Evolutionary conservation across 805 yeast species (phyloP).

Genomic region (Danielozyma ontarioensis): DNA sequence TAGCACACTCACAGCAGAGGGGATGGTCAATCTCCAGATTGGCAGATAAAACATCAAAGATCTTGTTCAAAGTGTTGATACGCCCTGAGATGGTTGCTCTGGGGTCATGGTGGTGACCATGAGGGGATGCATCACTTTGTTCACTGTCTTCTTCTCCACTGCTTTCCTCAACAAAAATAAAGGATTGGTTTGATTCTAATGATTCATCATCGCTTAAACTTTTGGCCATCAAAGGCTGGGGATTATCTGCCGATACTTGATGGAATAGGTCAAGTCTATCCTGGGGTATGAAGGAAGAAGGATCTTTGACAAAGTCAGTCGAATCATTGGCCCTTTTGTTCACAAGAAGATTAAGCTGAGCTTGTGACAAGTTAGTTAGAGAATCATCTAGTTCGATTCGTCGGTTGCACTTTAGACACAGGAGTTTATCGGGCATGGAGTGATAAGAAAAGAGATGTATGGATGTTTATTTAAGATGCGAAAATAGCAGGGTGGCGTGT

Average conservation of each 20-base stretch:
- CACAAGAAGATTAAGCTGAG: conserved; percentile 51
- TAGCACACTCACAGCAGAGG: conserved; percentile 82
- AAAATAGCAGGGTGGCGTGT: too few species aligned
- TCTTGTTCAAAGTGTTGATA: conserved; percentile 50
- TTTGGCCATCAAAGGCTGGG: conserved; percentile 17
- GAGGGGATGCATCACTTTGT: conserved; percentile 1
- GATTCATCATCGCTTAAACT: conserved; percentile 28
- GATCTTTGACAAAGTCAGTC: conserved; percentile 17
- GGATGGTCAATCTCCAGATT: conserved; percentile 79
- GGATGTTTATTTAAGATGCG: too few species aligned
- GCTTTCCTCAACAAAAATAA: conserved; percentile 6
- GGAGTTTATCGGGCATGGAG: too few species aligned
- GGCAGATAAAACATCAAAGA: conserved; percentile 64
- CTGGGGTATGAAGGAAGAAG: conserved; percentile 30
- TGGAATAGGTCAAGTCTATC: conserved; percentile 34
- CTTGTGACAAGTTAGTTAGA: conserved; percentile 44
- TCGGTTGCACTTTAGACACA: conserved; percentile 60
- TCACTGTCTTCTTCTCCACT: conserved; percentile 1
- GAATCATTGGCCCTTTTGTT: conserved; percentile 19
- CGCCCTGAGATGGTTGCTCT: conserved; percentile 40
- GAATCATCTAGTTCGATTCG: conserved; percentile 56
- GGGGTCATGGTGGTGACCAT: conserved; percentile 1
- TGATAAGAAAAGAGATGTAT: too few species aligned
- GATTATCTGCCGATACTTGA: conserved; percentile 18
- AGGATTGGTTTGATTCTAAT: conserved; percentile 12